Evolutionary conservation across 352 stramenopile genomes (phyloP).

Genomic region (Pythium oligandrum): DNA sequence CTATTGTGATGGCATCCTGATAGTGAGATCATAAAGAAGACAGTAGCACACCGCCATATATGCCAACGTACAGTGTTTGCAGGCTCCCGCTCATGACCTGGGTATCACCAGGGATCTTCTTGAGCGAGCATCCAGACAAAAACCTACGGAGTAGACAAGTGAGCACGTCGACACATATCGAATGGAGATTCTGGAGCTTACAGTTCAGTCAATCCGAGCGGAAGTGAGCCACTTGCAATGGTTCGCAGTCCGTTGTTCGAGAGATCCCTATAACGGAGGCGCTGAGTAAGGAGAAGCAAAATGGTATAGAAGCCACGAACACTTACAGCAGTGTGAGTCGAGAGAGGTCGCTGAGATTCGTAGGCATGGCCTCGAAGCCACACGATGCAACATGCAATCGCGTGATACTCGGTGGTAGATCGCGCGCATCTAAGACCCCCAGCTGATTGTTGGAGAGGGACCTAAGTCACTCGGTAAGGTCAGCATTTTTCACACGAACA

Average conservation of each 20-base stretch:
- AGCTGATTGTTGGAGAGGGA: conserved; percentile 17
- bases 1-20: conserved; percentile 1
- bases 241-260: conserved; percentile 12
- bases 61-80: conserved; percentile 14
- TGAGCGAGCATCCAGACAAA: conserved; percentile 8
- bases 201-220: conserved; percentile 8
- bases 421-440: conserved; percentile 5
- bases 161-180: background rate
- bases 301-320: background rate
- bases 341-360: conserved; percentile 7
- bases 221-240: conserved; percentile 10
- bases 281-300: background rate
- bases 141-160: conserved; percentile 2
- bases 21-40: background rate
- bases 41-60: background rate
- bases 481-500: background rate
- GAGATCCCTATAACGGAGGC: conserved; percentile 8
- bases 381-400: conserved; percentile 15
- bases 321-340: conserved; percentile 18
- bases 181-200: background rate
- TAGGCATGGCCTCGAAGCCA: conserved; percentile 12
- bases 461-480: conserved; percentile 3
- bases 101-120: conserved; percentile 9
- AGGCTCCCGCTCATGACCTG: conserved; percentile 10
- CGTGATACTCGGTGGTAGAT: conserved; percentile 12